Evolutionary conservation across 2,329 filamentous ascomycete species (phyloP).

Genomic region (Nigrospora osmanthi): DNA sequence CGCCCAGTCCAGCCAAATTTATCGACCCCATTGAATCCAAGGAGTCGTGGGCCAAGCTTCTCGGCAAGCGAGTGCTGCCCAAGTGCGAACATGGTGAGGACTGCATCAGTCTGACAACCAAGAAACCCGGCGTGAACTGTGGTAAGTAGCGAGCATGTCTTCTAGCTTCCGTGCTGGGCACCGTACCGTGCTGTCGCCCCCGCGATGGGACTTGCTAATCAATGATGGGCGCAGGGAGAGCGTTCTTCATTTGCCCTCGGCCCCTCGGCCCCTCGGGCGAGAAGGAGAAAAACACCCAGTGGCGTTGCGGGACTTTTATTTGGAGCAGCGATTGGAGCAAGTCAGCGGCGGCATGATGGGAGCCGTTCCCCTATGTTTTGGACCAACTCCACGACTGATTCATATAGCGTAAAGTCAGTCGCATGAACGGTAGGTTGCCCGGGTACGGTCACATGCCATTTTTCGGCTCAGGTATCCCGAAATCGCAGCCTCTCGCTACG

Average conservation of each 20-base stretch:
- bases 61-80: conserved; percentile 67
- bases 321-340: conserved; percentile 54
- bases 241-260: conserved; percentile 57
- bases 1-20: conserved; percentile 27
- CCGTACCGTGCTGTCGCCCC: neutral
- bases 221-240: conserved; percentile 34
- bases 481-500: no score
- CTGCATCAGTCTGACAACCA: conserved; percentile 76
- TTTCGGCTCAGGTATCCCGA: no score
- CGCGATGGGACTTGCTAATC: neutral
- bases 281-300: conserved; percentile 77
- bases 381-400: no score
- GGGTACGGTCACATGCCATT: no score
- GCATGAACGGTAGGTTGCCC: no score
- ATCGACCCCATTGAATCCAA: conserved; percentile 66
- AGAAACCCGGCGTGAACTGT: conserved; percentile 80
- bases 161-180: conserved; percentile 1
- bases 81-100: conserved; percentile 84
- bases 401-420: no score
- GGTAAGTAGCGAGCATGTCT: conserved; percentile 34
- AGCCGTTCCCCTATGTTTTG: no score
- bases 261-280: conserved; percentile 79
- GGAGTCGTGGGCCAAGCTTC: conserved; percentile 79
- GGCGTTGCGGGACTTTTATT: conserved; percentile 82
- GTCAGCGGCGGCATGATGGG: neutral